These are phyloP conservation scores for Schwanniomyces vanrijiae DNA, from an alignment of 805 yeast genomes.

Conservation along the genomic window DNA sequence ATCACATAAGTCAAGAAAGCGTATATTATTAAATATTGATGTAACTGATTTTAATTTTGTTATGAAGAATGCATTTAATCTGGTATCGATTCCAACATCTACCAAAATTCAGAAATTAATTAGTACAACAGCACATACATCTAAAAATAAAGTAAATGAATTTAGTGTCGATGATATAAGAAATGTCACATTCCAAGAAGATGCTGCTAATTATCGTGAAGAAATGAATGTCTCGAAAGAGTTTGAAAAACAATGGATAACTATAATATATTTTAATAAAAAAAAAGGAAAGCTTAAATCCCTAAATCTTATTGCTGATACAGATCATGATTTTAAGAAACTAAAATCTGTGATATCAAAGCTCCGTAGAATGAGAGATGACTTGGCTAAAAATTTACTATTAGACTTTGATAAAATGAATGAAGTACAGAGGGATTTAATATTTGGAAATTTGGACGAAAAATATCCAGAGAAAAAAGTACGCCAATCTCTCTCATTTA, in stretches of 20 bases:
- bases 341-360: slow-evolving; percentile 59
- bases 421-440: slow-evolving; percentile 23
- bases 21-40: slow-evolving; percentile 57
- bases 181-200: slow-evolving; percentile 59
- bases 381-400: slow-evolving; percentile 58
- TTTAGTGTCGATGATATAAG: slow-evolving; percentile 61
- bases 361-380: slow-evolving; percentile 60
- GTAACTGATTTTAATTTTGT: slow-evolving; percentile 51
- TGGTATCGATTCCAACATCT: slow-evolving; percentile 10
- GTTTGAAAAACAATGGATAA: slow-evolving; percentile 70
- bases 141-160: slow-evolving; percentile 32
- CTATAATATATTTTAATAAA: slow-evolving; percentile 67
- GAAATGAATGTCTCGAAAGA: slow-evolving; percentile 75
- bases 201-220: slow-evolving; percentile 83
- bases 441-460: slow-evolving; percentile 21
- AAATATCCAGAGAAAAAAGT: slow-evolving; percentile 14
- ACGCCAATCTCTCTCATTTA: slow-evolving; percentile 49
- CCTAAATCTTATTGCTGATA: slow-evolving; percentile 73
- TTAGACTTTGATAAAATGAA: slow-evolving; percentile 39
- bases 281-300: slow-evolving; percentile 68
- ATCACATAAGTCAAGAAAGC: slow-evolving; percentile 67
- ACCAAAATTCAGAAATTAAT: slow-evolving; percentile 15
- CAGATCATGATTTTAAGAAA: slow-evolving; percentile 56
- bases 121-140: slow-evolving; percentile 13
- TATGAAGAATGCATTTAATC: slow-evolving; percentile 46